Percentiles rank a stretch among this genome's conserved stretches.
Conservation (phyloP, 768 basidiomycete genomes). For the Leccinum sublutescens region DNA sequence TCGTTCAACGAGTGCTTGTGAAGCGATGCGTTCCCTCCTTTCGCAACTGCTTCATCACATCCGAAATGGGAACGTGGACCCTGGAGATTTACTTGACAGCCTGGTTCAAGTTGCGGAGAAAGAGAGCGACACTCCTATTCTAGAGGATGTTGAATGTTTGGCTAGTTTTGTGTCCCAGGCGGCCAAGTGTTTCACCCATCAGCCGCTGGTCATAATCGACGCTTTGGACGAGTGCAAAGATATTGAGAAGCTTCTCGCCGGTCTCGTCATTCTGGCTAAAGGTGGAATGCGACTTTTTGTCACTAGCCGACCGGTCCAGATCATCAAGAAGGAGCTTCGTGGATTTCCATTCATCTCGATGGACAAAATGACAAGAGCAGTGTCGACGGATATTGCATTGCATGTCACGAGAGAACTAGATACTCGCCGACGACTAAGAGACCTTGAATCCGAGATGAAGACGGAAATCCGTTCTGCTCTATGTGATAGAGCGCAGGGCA, state of each 20-base stretch:
- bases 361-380: not conserved
- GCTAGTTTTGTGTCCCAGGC: not conserved
- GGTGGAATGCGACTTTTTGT: slow-evolving; percentile 12
- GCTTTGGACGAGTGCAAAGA: slow-evolving; percentile 23
- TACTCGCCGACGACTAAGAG: slow-evolving; percentile 7
- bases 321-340: slow-evolving; percentile 5
- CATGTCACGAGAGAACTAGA: slow-evolving; percentile 15
- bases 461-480: slow-evolving; percentile 7
- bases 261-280: slow-evolving; percentile 1
- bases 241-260: slow-evolving; percentile 6
- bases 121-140: not conserved
- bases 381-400: slow-evolving; percentile 12
- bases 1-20: slow-evolving; percentile 1
- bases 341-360: slow-evolving; percentile 11
- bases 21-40: slow-evolving; percentile 19
- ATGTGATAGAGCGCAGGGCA: slow-evolving; percentile 16
- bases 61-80: not conserved
- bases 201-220: slow-evolving; percentile 16
- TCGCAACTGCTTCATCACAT: slow-evolving; percentile 11
- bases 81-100: not conserved
- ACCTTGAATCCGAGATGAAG: slow-evolving; percentile 6
- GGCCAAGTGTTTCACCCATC: not conserved
- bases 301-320: slow-evolving; percentile 16
- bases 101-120: slow-evolving; percentile 4
- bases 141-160: slow-evolving; percentile 3